A percentile compares a stretch with the other conserved stretches of the same genome.
phyloP scores from a whole-genome alignment of 352 stramenopile genomes.

The Globisporangium alternatum region DNA sequence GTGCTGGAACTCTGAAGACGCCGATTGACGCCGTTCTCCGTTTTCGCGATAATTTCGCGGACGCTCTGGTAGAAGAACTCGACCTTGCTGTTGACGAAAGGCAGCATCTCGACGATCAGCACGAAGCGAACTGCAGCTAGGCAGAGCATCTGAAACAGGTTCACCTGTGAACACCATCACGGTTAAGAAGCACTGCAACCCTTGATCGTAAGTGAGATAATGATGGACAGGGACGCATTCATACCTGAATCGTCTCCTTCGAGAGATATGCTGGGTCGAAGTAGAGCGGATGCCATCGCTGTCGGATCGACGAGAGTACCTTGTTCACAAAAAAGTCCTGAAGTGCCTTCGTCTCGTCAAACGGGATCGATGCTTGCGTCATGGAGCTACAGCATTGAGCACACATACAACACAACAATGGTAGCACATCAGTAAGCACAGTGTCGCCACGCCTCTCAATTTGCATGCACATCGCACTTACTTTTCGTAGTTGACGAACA shows the following conservation, averaged over 20 bases:
- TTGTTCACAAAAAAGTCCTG: conserved; percentile 61
- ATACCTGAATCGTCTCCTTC: conserved; percentile 38
- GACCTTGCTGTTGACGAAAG: conserved; percentile 40
- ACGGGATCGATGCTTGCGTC: conserved; percentile 43
- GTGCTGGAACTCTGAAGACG: conserved; percentile 20
- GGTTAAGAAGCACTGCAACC: not conserved
- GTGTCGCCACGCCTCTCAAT: conserved; percentile 6
- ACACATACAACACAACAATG: not conserved
- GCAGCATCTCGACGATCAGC: conserved; percentile 50
- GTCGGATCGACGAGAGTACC: conserved; percentile 54
- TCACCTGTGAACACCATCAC: conserved; percentile 26
- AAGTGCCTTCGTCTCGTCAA: conserved; percentile 55
- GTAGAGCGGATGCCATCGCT: conserved; percentile 69
- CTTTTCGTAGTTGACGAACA: conserved; percentile 82
- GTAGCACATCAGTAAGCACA: conserved; percentile 6
- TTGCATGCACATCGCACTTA: conserved; percentile 19
- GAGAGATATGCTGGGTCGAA: conserved; percentile 46
- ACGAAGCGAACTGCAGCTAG: conserved; percentile 51
- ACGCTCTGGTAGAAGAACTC: conserved; percentile 41
- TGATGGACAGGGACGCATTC: too few relatives aligned
- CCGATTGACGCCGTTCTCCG: conserved; percentile 39
- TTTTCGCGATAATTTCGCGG: conserved; percentile 41
- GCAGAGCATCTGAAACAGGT: conserved; percentile 58
- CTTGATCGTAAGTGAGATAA: not conserved
- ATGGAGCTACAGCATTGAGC: conserved; percentile 20